A percentile compares a stretch with the other conserved stretches of the same genome.
These are phyloP conservation scores for Lasiodiplodia sp. DNA, from an alignment of 2,329 filamentous ascomycete genomes.

Conservation along the genomic window DNA sequence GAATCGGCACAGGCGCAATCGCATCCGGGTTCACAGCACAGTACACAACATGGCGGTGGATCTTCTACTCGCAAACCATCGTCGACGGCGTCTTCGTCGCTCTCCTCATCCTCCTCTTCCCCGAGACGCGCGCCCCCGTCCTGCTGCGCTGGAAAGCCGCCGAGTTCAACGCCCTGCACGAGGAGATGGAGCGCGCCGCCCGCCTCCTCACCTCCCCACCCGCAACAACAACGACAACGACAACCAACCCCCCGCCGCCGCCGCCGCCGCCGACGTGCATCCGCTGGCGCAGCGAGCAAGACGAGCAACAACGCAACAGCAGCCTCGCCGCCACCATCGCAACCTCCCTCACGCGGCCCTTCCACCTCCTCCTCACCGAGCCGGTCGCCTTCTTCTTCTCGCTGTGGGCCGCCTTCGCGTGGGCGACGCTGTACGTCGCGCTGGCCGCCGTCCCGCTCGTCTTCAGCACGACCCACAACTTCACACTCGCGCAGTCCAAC, in stretches of 20 bases:
- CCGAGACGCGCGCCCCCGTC: constrained; percentile 82
- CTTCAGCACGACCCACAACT: constrained; percentile 71
- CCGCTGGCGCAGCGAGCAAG: constrained; percentile 79
- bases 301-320: constrained; percentile 77
- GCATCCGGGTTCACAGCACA: constrained; percentile 73
- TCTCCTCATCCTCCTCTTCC: constrained; percentile 73
- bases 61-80: constrained; percentile 87
- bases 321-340: constrained; percentile 74
- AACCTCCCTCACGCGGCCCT: constrained; percentile 78
- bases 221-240: no score
- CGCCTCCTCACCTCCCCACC: constrained; percentile 22
- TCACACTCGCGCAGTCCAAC: constrained; percentile 71
- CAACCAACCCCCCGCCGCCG: no score
- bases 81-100: constrained; percentile 68
- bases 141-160: constrained; percentile 77
- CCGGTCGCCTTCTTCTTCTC: constrained; percentile 88
- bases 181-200: constrained; percentile 66
- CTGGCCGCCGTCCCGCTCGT: constrained; percentile 83
- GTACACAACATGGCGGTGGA: constrained; percentile 78
- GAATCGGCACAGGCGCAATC: constrained; percentile 80
- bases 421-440: constrained; percentile 86
- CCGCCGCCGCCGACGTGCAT: constrained; percentile 61
- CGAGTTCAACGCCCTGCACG: constrained; percentile 80
- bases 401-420: constrained; percentile 87
- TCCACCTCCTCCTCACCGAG: constrained; percentile 77